Conservation (phyloP, 352 stramenopile genomes). For the Lagenidium sp. region DNA sequence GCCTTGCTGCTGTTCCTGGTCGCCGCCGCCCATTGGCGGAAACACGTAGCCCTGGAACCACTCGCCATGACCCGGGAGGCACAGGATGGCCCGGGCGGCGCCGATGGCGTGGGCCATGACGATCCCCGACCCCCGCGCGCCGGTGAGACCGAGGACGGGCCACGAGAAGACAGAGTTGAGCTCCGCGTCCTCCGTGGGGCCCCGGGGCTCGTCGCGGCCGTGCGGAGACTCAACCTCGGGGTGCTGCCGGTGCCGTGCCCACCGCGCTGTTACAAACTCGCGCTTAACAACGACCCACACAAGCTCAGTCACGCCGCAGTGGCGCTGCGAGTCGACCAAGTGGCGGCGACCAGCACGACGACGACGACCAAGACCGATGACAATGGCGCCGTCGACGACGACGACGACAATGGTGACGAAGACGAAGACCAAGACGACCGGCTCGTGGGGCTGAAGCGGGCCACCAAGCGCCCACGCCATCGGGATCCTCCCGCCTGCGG, state of each 20-base stretch:
- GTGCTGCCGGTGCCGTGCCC: slow-evolving; percentile 57
- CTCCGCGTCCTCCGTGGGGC: slow-evolving; percentile 31
- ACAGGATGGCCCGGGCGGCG: slow-evolving; percentile 36
- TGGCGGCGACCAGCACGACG: neutral
- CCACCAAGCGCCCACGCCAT: too few species aligned
- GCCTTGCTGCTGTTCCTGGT: too few species aligned
- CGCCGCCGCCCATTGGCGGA: slow-evolving; percentile 20
- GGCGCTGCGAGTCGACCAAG: neutral
- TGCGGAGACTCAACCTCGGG: slow-evolving; percentile 59
- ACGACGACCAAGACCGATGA: neutral
- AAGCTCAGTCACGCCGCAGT: slow-evolving; percentile 40
- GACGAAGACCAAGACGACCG: neutral
- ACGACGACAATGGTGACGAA: slow-evolving; percentile 25
- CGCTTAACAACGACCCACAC: slow-evolving; percentile 25
- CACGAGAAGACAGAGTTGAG: slow-evolving; percentile 3
- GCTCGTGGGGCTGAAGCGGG: neutral
- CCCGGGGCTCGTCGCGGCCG: slow-evolving; percentile 27
- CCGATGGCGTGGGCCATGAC: too few species aligned
- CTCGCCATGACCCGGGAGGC: slow-evolving; percentile 32
- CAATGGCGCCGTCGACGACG: slow-evolving; percentile 8
- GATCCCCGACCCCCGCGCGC: neutral
- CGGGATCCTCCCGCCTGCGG: too few species aligned
- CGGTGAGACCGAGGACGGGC: neutral
- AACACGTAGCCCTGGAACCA: slow-evolving; percentile 71
- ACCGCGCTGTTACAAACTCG: slow-evolving; percentile 53